phyloP scores from a whole-genome alignment of 2,329 filamentous ascomycete genomes.

The Penicillium polonicum region DNA sequence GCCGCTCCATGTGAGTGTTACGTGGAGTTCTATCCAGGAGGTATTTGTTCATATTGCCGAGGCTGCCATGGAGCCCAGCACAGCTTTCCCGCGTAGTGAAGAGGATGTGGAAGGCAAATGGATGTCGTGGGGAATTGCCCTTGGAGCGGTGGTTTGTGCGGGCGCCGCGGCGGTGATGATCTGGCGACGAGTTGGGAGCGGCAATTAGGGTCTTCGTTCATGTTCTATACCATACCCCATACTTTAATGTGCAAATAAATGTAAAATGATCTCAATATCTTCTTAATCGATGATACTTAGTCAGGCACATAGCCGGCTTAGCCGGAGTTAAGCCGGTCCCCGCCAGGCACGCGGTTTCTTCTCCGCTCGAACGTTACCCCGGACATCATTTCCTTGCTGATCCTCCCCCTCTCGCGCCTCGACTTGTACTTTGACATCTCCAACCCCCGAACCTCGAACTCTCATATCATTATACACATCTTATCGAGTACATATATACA shows the following conservation, averaged over 20 bases:
- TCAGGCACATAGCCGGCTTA: conserved; percentile 1
- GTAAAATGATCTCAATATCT: background rate
- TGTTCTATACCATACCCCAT: conserved; percentile 18
- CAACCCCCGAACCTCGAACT: background rate
- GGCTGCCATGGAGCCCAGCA: conserved; percentile 83
- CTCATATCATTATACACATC: background rate
- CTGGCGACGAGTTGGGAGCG: conserved; percentile 53
- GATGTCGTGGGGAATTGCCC: conserved; percentile 79
- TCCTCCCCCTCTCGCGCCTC: conserved; percentile 4
- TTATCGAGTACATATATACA: background rate
- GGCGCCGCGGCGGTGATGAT: conserved; percentile 59
- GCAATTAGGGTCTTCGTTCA: conserved; percentile 27
- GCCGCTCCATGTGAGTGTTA: conserved; percentile 90
- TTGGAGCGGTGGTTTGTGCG: conserved; percentile 67
- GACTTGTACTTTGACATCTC: background rate
- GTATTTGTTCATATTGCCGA: conserved; percentile 91
- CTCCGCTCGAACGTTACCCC: conserved; percentile 22
- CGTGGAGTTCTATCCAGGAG: conserved; percentile 90
- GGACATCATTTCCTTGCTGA: conserved; percentile 18
- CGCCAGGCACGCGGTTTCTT: conserved; percentile 21
- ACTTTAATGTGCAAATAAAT: background rate
- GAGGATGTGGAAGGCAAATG: conserved; percentile 76
- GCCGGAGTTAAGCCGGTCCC: conserved; percentile 18
- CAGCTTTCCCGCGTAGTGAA: conserved; percentile 83
- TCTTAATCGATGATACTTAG: background rate